Percentiles rank a stretch among this genome's conserved stretches.
These are phyloP conservation scores for Fusarium haematococcum DNA, from an alignment of 2,329 filamentous ascomycete genomes.

Conservation along the genomic window DNA sequence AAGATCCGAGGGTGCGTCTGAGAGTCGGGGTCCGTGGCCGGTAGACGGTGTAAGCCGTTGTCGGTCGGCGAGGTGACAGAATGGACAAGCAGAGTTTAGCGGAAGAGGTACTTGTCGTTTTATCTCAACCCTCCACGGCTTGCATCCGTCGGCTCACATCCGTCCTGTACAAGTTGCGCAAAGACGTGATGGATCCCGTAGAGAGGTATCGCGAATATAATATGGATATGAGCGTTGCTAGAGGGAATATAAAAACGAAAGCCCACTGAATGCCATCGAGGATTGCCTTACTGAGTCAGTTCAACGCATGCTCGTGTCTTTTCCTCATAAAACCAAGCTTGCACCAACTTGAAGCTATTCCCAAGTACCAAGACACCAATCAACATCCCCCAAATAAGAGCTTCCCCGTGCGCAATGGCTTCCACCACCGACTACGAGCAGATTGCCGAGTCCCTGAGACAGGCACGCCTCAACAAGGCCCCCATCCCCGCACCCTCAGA, in stretches of 20 bases:
- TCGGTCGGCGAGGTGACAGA: not conserved
- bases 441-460: slow-evolving; percentile 31
- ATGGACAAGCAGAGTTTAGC: not conserved
- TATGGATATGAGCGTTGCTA: not conserved
- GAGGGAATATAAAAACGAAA: slow-evolving; percentile 3
- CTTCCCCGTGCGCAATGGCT: not conserved
- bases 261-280: not conserved
- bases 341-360: not conserved
- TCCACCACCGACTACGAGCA: slow-evolving; percentile 12
- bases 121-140: not conserved
- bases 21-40: not conserved
- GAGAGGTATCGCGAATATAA: not conserved
- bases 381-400: not conserved
- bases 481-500: slow-evolving; percentile 38
- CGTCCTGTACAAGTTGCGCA: not conserved
- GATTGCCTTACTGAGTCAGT: not conserved
- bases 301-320: not conserved
- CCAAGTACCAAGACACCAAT: not conserved
- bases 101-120: not conserved
- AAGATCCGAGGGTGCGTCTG: not conserved
- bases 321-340: not conserved
- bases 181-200: not conserved
- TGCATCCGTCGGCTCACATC: not conserved
- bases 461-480: slow-evolving; percentile 29
- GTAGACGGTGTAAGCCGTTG: not conserved